Conservation (phyloP, 2,329 filamentous ascomycete species). For the Aspergillus aculeatus region DNA sequence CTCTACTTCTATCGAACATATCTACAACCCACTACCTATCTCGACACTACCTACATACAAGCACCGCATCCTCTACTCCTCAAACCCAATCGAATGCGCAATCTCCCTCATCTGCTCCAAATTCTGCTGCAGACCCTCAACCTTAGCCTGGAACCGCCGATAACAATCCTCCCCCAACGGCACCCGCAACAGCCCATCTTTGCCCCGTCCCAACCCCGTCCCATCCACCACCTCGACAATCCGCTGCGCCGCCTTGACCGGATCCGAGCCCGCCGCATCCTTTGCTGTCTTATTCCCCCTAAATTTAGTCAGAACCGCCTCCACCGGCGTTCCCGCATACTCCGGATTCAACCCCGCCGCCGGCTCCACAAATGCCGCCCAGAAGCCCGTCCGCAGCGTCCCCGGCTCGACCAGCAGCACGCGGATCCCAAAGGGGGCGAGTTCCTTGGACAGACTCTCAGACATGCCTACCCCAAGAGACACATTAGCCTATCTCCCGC, state of each 20-base stretch:
- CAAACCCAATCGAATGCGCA: background rate
- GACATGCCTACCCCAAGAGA: background rate
- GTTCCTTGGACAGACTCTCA: background rate
- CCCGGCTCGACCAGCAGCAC: background rate
- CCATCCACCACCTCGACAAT: background rate
- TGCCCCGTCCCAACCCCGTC: background rate
- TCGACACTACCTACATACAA: no score
- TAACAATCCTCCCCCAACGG: conserved; percentile 3
- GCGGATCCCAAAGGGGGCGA: background rate
- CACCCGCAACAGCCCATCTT: background rate
- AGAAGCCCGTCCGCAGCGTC: background rate
- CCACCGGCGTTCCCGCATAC: background rate
- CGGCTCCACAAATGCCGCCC: background rate
- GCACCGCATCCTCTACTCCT: background rate
- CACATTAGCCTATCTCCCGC: no score
- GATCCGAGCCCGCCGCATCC: background rate
- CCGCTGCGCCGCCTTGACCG: background rate
- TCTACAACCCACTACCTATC: background rate
- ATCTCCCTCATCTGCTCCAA: conserved; percentile 4
- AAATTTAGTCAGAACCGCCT: background rate
- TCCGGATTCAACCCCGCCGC: background rate
- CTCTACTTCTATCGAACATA: no score
- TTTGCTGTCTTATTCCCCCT: background rate
- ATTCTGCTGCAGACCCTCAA: background rate
- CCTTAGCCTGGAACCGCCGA: background rate